Percentiles rank a stretch among this genome's conserved stretches.
Evolutionary conservation across 2,329 filamentous ascomycete genomes (phyloP).

Genomic region (Pseudocercospora crystallina): DNA sequence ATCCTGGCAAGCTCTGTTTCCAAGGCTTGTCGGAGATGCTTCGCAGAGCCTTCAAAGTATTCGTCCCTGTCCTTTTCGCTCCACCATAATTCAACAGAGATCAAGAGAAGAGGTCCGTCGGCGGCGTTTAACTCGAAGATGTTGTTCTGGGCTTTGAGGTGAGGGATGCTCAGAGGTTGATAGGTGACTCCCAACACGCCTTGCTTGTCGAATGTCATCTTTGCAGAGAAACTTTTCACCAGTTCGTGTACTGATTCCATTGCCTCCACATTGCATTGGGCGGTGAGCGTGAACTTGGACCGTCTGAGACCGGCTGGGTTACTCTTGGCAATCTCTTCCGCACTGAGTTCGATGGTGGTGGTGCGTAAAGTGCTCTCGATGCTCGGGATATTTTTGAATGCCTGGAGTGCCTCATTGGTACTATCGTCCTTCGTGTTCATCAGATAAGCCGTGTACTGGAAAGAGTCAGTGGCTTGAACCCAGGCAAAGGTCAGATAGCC

Average conservation of each 20-base stretch:
- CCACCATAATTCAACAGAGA: constrained; percentile 23
- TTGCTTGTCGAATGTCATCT: constrained; percentile 11
- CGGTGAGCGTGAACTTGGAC: constrained; percentile 24
- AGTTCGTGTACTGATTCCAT: constrained; percentile 21
- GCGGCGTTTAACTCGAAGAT: constrained; percentile 20
- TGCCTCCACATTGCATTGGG: constrained; percentile 6
- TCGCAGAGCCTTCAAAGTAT: constrained; percentile 13
- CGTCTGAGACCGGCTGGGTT: constrained; percentile 19
- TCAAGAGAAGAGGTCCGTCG: constrained; percentile 18
- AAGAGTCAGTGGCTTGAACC: constrained; percentile 14
- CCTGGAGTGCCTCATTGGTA: constrained; percentile 6
- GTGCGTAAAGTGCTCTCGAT: constrained; percentile 15
- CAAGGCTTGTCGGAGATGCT: constrained; percentile 8
- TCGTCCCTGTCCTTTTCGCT: constrained; percentile 8
- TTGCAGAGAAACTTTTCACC: constrained; percentile 8
- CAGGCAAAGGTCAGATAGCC: constrained; percentile 25
- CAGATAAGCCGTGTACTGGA: constrained; percentile 18
- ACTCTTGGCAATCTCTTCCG: constrained; percentile 17
- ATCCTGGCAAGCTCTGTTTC: constrained; percentile 8
- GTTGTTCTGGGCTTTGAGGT: constrained; percentile 23
- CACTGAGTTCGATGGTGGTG: constrained; percentile 17
- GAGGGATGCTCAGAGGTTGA: constrained; percentile 22
- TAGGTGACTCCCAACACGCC: constrained; percentile 17
- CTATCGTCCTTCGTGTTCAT: constrained; percentile 21
- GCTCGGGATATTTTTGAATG: constrained; percentile 19